Base-by-base conservation (phyloP, 768 basidiomycete species). In the Boletus subparvulus region DNA sequence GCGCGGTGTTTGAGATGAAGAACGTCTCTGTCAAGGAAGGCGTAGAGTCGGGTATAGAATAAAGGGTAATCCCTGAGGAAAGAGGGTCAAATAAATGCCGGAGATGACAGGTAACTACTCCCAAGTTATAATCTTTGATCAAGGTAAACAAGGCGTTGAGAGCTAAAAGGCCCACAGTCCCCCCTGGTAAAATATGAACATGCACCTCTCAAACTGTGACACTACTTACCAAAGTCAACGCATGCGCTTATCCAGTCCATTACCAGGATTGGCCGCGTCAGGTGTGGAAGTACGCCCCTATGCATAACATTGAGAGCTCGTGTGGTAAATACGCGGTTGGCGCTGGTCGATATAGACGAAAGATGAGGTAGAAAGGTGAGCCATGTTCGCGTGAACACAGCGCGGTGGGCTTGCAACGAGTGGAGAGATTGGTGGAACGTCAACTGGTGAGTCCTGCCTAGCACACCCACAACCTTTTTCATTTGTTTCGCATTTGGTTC, bases 51-150 rank as follows among this genome's bases (percentile, higher is more conserved):
- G 7, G 87, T 89, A 75, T 97, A 99, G 74, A 99, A 98, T 12
- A 86, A 87, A 3, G 97, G 95, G 66, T 96, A 98, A 65, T 99
- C 97, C 11, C 96, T 98, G 65, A 43, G 51, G 50, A 43, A 30
- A 51, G 44, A 8, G 53, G 5, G 46, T 39, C 50, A 64, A 45
- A 50, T 37, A 45, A 54, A 28, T 14, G 17, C 24, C 33, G n/a
- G 10, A 30, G 16, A 30, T 13, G 47, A 60, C 26, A 28, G 26
- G 41, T 24, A 4, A 35, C 12, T 28, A 79, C 91, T 68, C 66
- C 92, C 95, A 99, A 78, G 64, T 97, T 97, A 68, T 97, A 94
- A 50, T 94, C 86, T 56, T 83, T 90, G 74, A 98, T 98, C 58
- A 99, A 78, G 13, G 88, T 82, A 67, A 94, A 98, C 48, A 99